Evolutionary conservation across 1,284 basidiomycete species (phyloP), one percentile per base, ranked within the genome.

Genomic region (Cryptococcus depauperatus): DNA sequence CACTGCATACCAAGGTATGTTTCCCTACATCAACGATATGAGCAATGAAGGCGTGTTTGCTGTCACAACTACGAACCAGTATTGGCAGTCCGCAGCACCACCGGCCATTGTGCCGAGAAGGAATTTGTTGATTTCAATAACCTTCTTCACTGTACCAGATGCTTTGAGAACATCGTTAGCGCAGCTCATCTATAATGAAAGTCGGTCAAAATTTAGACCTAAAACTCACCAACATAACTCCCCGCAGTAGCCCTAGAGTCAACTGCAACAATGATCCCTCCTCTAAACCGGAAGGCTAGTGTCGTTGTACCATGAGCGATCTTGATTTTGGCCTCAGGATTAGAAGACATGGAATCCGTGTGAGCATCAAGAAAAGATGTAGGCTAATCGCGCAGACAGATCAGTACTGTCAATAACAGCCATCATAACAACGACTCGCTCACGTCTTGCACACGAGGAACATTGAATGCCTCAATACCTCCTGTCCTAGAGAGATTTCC

Each of bases 91-190:
- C 13, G 90, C 90, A 55, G 93, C 93, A 73, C 92, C 93, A 74
- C 93, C 95, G 51, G 93, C 93, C 93, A 98, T 98, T 1, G 93
- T 98, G 50, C 95, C 95, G 26, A 98, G 79, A 44, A 99, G 74
- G 75, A 95, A 98, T 37, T 91, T 90, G 75, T 98, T 98, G 73
- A 99, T 98, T 76, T 98, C 95, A 61, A 99, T 98, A 54, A 99
- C 93, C 77, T 96, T 96, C 78, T 92, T 95, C 52, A 96, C 88
- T 14, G 91, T 96, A 43, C 91, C 91, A 25, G 83, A 88, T 0
- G 91, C 91, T 93, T 56, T 26, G 14, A 28, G 34, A 11, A 19
- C 30, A 25, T 18, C 5, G 10, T 35, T 22, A 26, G 21, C n/a
- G n/a, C n/a, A n/a, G n/a, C n/a, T n/a, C n/a, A n/a, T n/a, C n/a